phyloP scores from a whole-genome alignment of 2,329 filamentous ascomycete species.

The Xylariaceae sp. region DNA sequence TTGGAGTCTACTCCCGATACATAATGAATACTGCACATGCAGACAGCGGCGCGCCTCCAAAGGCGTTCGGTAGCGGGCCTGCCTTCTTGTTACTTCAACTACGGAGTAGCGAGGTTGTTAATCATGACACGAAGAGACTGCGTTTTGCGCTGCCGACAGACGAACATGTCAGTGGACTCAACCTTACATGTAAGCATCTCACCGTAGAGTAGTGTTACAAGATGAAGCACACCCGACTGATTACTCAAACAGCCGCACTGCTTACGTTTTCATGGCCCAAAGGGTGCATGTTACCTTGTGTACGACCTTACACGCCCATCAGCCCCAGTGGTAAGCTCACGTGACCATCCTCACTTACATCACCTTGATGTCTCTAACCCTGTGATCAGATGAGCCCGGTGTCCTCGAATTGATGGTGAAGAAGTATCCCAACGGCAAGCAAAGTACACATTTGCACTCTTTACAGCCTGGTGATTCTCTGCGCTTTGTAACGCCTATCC shows the following conservation, averaged over 20 bases:
- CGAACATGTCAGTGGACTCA: conserved; percentile 55
- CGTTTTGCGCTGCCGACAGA: conserved; percentile 61
- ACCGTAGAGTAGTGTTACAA: background rate
- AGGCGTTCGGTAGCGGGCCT: conserved; percentile 45
- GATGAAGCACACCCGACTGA: background rate
- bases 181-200: conserved; percentile 52
- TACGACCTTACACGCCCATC: conserved; percentile 72
- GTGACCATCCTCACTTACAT: background rate
- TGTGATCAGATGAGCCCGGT: conserved; percentile 58
- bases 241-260: conserved; percentile 54
- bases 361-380: conserved; percentile 9
- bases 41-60: conserved; percentile 36
- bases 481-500: conserved; percentile 62
- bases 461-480: conserved; percentile 67
- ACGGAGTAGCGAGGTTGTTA: conserved; percentile 59
- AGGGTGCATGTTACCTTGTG: conserved; percentile 62
- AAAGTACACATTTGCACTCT: conserved; percentile 70
- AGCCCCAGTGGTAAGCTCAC: conserved; percentile 53
- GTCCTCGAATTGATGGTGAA: conserved; percentile 71
- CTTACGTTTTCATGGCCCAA: conserved; percentile 66
- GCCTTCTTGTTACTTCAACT: conserved; percentile 56
- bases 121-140: conserved; percentile 64
- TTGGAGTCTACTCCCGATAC: conserved; percentile 36
- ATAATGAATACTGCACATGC: conserved; percentile 35
- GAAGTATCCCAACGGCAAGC: conserved; percentile 69